Conservation (phyloP, 257 asterid genomes). For the Penstemon eatonii region DNA sequence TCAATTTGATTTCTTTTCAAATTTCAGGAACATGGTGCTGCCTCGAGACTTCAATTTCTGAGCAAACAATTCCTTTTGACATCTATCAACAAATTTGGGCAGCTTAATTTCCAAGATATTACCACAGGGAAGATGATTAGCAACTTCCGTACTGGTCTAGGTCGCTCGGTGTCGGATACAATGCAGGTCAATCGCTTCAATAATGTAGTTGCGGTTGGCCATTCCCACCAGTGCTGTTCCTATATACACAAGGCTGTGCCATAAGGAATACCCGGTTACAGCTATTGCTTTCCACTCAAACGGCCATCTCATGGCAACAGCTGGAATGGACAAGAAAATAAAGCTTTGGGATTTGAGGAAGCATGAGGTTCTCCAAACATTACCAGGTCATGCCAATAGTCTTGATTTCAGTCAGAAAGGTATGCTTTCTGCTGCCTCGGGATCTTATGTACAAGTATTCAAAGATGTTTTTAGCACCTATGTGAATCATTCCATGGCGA, state of each 20-base stretch:
- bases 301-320: conserved; percentile 90
- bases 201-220: conserved; percentile 70
- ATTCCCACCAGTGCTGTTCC: conserved; percentile 81
- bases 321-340: conserved; percentile 90
- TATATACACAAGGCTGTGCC: conserved; percentile 87
- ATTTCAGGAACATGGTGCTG: conserved; percentile 86
- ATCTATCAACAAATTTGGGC: conserved; percentile 76
- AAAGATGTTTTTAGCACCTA: conserved; percentile 63
- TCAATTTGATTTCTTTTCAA: conserved; percentile 20
- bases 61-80: conserved; percentile 84
- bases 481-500: conserved; percentile 74
- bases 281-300: conserved; percentile 84
- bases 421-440: conserved; percentile 64
- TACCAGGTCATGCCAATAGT: conserved; percentile 56
- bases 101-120: conserved; percentile 86
- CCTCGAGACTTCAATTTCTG: conserved; percentile 74
- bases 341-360: conserved; percentile 95
- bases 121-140: conserved; percentile 86
- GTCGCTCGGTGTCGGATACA: conserved; percentile 50
- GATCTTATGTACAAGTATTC: conserved; percentile 69
- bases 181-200: conserved; percentile 80
- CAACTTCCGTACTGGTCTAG: conserved; percentile 70
- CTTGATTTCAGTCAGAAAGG: conserved; percentile 89
- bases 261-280: conserved; percentile 64
- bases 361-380: conserved; percentile 59